Conservation (phyloP, 805 yeast species). For the Candida palmyrensis region DNA sequence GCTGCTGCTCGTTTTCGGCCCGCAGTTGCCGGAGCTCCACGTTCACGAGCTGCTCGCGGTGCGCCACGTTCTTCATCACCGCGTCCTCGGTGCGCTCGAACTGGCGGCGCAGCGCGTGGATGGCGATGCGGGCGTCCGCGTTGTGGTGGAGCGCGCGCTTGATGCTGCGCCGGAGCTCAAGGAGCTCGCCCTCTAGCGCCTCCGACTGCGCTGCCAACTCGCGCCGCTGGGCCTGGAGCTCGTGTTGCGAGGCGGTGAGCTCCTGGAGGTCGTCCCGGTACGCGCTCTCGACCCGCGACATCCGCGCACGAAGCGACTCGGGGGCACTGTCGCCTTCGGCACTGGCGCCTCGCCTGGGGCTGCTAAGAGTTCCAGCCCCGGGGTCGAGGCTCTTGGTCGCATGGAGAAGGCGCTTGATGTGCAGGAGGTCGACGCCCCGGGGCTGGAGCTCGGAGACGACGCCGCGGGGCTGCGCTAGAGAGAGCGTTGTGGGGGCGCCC, state of each 20-base stretch:
- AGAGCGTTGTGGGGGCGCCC: constrained; percentile 4
- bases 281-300: constrained; percentile 7
- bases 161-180: constrained; percentile 11
- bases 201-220: constrained; percentile 11
- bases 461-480: background rate
- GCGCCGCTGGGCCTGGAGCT: constrained; percentile 9
- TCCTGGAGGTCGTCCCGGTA: constrained; percentile 1
- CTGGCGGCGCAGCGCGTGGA: constrained; percentile 4
- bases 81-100: constrained; percentile 21
- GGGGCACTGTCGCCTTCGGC: constrained; percentile 1
- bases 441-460: too few species aligned
- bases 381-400: constrained; percentile 1
- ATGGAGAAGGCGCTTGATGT: constrained; percentile 1
- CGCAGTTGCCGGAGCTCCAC: too few species aligned
- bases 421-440: constrained; percentile 2
- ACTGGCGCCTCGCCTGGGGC: background rate
- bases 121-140: background rate
- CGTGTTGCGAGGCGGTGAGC: constrained; percentile 6
- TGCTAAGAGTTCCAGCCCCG: background rate
- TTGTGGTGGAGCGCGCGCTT: constrained; percentile 7
- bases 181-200: constrained; percentile 15
- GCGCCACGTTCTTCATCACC: constrained; percentile 23
- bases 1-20: constrained; percentile 27
- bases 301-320: constrained; percentile 5
- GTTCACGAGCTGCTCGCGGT: constrained; percentile 23